Percentiles rank a stretch among this genome's conserved stretches.
These are phyloP conservation scores for Desmodesmus armatus DNA, from an alignment of 139 green algal genomes.

Conservation along the genomic window DNA sequence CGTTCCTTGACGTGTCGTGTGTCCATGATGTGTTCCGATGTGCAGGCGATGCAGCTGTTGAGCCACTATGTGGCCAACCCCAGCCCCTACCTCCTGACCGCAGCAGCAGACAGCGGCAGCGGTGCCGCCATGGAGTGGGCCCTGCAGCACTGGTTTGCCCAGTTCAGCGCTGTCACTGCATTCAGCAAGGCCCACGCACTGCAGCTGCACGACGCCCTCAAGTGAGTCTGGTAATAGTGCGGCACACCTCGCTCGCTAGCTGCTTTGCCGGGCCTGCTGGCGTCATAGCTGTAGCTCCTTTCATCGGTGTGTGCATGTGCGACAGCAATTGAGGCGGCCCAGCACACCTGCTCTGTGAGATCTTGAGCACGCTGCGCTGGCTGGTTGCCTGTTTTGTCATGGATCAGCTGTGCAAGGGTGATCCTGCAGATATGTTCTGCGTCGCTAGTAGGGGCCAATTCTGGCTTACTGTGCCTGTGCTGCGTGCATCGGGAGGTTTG, in stretches of 20 bases:
- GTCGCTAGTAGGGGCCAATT: background rate
- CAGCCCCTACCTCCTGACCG: conserved; percentile 13
- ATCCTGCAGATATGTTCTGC: background rate
- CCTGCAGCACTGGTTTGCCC: conserved; percentile 8
- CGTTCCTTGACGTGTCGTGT: no score
- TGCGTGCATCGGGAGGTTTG: background rate
- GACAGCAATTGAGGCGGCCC: background rate
- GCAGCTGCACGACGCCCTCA: conserved; percentile 40
- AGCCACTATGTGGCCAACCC: background rate
- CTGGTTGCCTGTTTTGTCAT: background rate
- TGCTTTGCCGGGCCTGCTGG: background rate
- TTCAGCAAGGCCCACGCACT: conserved; percentile 1
- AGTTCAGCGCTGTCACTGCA: conserved; percentile 27
- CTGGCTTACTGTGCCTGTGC: background rate
- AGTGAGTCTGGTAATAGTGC: background rate
- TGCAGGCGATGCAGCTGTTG: conserved; percentile 12
- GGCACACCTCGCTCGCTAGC: background rate
- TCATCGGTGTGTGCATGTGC: background rate
- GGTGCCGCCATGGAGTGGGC: conserved; percentile 21
- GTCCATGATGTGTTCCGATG: no score
- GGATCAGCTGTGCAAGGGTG: background rate
- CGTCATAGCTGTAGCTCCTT: background rate
- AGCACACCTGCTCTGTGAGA: background rate
- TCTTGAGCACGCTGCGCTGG: background rate
- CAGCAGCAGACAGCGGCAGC: conserved; percentile 33